A percentile compares a stretch with the other conserved stretches of the same genome.
phyloP scores from a whole-genome alignment of 163 green algal species.

The Coccomyxa subellipsoidea region DNA sequence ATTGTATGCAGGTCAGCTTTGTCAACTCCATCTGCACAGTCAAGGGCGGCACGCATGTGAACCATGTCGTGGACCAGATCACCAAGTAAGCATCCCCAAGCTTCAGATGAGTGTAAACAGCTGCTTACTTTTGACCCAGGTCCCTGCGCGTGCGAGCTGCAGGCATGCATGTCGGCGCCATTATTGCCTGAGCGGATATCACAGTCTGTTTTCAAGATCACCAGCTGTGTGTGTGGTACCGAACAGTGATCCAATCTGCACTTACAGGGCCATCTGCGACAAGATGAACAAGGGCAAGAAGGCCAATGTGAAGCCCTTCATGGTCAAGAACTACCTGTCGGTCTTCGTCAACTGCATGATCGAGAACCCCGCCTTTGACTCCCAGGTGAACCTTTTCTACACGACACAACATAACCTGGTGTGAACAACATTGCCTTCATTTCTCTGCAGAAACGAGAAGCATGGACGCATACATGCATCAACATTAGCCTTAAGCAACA shows the following conservation, averaged over 20 bases:
- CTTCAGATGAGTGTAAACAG: too few species aligned
- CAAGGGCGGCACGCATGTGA: conserved; percentile 97
- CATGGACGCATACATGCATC: too few species aligned
- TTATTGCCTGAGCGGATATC: too few species aligned
- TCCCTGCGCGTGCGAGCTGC: too few species aligned
- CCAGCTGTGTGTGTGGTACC: too few species aligned
- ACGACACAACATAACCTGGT: too few species aligned
- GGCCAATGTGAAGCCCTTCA: conserved; percentile 88
- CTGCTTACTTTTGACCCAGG: too few species aligned
- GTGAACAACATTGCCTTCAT: too few species aligned
- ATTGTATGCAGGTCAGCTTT: conserved; percentile 88
- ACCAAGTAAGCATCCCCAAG: conserved; percentile 51
- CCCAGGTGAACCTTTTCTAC: conserved; percentile 53
- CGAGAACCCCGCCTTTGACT: conserved; percentile 99
- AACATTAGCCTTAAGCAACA: too few species aligned
- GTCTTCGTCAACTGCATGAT: conserved; percentile 98
- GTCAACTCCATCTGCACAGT: conserved; percentile 97
- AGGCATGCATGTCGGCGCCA: too few species aligned
- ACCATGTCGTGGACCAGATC: conserved; percentile 89
- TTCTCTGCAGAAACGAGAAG: too few species aligned
- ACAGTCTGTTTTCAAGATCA: too few species aligned
- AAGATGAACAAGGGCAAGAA: conserved; percentile 94
- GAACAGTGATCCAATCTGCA: neutral
- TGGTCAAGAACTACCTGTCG: conserved; percentile 98
- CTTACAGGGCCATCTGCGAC: conserved; percentile 31